phyloP scores from a whole-genome alignment of 257 asterid species.

The Nicotiana tabacum region DNA sequence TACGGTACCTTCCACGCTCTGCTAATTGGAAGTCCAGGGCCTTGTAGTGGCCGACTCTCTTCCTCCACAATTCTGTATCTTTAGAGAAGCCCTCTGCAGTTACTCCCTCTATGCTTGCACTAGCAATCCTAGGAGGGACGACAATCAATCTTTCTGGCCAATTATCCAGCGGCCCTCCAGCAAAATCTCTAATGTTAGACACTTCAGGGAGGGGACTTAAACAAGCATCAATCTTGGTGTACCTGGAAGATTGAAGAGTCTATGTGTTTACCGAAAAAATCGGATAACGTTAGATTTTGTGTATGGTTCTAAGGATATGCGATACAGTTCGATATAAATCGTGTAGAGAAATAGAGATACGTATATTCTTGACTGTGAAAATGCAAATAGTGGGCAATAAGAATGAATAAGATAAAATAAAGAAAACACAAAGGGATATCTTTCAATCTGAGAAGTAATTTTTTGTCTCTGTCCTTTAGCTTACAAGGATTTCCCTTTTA shows the following conservation, averaged over 20 bases:
- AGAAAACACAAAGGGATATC: no score
- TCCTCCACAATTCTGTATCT: slow-evolving; percentile 62
- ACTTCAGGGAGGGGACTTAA: slow-evolving; percentile 82
- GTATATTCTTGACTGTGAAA: no score
- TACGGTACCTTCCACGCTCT: slow-evolving; percentile 72
- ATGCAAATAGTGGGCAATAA: no score
- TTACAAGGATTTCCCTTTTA: no score
- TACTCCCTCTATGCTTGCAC: slow-evolving; percentile 51
- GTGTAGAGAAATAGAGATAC: no score
- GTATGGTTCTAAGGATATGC: no score
- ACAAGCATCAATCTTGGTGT: slow-evolving; percentile 81
- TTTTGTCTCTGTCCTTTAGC: no score
- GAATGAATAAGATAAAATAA: no score
- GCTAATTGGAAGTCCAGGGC: slow-evolving; percentile 63
- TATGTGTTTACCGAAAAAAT: no score
- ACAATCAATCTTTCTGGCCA: slow-evolving; percentile 83
- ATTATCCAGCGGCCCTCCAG: slow-evolving; percentile 60
- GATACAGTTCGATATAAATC: no score
- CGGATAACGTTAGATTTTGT: no score
- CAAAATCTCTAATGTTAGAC: slow-evolving; percentile 44
- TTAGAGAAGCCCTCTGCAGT: slow-evolving; percentile 40
- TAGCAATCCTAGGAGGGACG: slow-evolving; percentile 67
- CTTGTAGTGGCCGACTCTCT: slow-evolving; percentile 65
- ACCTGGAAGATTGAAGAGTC: slow-evolving; percentile 32
- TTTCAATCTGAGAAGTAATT: no score